Evolutionary conservation across 2,329 filamentous ascomycete species (phyloP).

Genomic region (Fusarium brachygibbosum): DNA sequence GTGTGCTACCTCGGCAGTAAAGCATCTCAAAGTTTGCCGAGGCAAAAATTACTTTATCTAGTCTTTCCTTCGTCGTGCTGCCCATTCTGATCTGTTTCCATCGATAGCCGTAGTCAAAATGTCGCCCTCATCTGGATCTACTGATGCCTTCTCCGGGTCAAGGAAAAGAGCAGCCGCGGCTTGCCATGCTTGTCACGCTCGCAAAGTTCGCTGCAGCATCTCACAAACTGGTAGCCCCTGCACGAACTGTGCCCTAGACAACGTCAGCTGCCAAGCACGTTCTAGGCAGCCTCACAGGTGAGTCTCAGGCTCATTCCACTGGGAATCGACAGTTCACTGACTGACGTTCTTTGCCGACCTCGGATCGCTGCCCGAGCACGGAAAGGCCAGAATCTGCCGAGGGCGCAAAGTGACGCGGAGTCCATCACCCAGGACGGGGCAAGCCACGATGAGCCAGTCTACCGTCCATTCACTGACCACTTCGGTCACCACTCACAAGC

Average conservation of each 20-base stretch:
- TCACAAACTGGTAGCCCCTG: constrained; percentile 42
- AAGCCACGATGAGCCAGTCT: neutral
- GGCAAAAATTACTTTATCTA: neutral
- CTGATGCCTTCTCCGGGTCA: neutral
- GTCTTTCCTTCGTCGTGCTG: neutral
- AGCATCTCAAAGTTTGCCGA: neutral
- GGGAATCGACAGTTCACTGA: neutral
- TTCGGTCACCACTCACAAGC: neutral
- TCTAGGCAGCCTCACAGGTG: neutral
- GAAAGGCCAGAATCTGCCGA: neutral
- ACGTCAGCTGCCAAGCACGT: constrained; percentile 29
- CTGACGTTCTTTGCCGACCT: neutral
- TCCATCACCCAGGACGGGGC: neutral
- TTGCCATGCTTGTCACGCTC: constrained; percentile 33
- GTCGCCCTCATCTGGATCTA: neutral
- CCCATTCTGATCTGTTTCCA: neutral
- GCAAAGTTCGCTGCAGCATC: constrained; percentile 46
- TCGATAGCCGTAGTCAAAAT: neutral
- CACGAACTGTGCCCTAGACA: constrained; percentile 43
- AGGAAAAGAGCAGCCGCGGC: constrained; percentile 1
- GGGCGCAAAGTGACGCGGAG: neutral
- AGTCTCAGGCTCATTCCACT: neutral
- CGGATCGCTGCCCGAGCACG: neutral
- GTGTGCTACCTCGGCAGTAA: neutral
- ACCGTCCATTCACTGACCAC: neutral